Evolutionary conservation across 148 eudicot genomes (phyloP).

Genomic region (Cornus controversa): DNA sequence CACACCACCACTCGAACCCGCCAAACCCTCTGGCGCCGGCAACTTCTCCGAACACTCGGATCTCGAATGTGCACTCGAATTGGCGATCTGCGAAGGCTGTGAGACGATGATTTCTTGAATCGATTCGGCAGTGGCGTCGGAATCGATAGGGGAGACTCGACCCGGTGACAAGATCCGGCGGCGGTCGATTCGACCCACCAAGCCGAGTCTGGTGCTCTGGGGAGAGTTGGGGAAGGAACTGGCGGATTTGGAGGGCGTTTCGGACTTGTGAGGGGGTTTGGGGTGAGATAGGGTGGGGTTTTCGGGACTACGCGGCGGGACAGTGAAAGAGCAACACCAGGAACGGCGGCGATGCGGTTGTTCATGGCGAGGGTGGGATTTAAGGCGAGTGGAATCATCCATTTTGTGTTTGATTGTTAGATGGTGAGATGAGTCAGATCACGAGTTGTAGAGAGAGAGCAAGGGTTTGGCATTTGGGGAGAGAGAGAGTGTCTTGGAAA

Average conservation of each 20-base stretch:
- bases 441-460: neutral
- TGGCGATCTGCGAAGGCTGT: conserved; percentile 13
- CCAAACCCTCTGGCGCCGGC: conserved; percentile 2
- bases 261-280: conserved; percentile 25
- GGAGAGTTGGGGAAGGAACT: conserved; percentile 56
- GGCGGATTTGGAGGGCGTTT: conserved; percentile 33
- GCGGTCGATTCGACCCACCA: conserved; percentile 56
- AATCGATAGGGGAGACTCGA: conserved; percentile 79
- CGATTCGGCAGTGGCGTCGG: conserved; percentile 30
- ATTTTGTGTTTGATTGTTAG: neutral
- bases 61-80: conserved; percentile 11
- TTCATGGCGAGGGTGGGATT: conserved; percentile 30
- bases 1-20: conserved; percentile 3
- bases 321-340: conserved; percentile 84
- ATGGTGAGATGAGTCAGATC: neutral
- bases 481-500: neutral
- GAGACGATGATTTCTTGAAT: conserved; percentile 15
- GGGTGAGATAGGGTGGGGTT: conserved; percentile 27
- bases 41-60: conserved; percentile 7
- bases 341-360: conserved; percentile 43
- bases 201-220: conserved; percentile 37
- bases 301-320: conserved; percentile 63
- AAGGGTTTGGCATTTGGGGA: neutral
- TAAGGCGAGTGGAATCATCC: conserved; percentile 24
- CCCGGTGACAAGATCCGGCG: conserved; percentile 92